Base-by-base conservation (phyloP, 106 monocot species). In the Dendrobium nobile region DNA sequence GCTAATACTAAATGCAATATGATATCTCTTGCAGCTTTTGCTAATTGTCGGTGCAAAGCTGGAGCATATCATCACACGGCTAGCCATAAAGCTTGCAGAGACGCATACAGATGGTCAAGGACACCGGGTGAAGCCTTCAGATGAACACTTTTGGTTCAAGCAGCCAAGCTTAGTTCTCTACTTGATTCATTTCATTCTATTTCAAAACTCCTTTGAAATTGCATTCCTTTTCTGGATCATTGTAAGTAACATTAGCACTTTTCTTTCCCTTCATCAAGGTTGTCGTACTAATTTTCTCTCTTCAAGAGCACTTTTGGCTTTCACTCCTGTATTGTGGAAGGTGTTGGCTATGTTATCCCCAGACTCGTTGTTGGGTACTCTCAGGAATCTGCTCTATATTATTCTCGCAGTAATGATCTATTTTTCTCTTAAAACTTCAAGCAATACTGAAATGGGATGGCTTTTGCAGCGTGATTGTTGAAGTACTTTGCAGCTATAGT, bases 151-250 rank as follows among this genome's bases (percentile, higher is more conserved):
- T 73, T 92, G 92, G 92, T 87, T 89, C 51, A 78, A 78, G 5
- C 41, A 26, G 31, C 91, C 89, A 41, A 75, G 74, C 41, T 74
- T 87, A 19, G 78, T 92, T 79, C 90, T 90, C 16, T 82, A 90
- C 79, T 80, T 90, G 22, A 88, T 90, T 27, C 90, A 90, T 47
- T 93, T 93, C 81, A 93, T 93, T 77, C 79, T 93, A 48, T 93
- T 90, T 58, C 90, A 93, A 75, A 90, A 93, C 65, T 85, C 90
- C 28, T 93, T 93, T 78, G 93, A 90, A 84, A 77, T 90, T 16
- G 88, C 90, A 48, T 85, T 88, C 77, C 82, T 92, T 85, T 85
- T 89, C 75, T 88, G 88, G 87, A 83, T 88, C 40, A 82, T 83
- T 86, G 90, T 90, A 84, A 64, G 83, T 24, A 79, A 61, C 33